Conservation (phyloP, 306 rosid genomes). For the Nissolia schottii region DNA sequence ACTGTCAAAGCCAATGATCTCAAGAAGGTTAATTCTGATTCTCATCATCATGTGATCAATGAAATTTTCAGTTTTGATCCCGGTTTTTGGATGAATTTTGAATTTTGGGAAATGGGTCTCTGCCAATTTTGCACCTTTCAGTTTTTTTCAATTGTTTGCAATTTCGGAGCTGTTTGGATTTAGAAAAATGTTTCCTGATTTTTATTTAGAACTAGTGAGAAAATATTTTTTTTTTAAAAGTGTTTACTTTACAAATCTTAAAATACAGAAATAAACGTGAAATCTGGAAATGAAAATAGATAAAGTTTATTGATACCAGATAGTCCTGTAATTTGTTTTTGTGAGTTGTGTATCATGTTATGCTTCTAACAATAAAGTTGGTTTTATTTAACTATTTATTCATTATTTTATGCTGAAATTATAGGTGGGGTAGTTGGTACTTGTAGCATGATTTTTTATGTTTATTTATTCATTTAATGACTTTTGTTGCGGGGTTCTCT, state of each 20-base stretch:
- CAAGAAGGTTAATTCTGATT: conserved; percentile 75
- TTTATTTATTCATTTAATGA: not conserved
- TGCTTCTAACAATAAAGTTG: not conserved
- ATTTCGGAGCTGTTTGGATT: no score
- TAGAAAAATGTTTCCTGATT: no score
- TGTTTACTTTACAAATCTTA: no score
- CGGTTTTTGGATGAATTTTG: not conserved
- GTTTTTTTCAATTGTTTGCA: conserved; percentile 8
- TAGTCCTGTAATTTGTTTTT: not conserved
- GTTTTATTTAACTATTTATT: not conserved
- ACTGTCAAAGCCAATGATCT: conserved; percentile 72
- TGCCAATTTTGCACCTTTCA: not conserved
- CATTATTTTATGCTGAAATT: not conserved
- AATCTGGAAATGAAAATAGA: no score
- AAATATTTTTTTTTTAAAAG: no score
- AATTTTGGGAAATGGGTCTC: not conserved
- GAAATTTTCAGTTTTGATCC: not conserved
- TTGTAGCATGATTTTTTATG: not conserved
- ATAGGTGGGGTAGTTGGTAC: not conserved
- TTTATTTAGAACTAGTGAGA: no score
- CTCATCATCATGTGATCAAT: not conserved
- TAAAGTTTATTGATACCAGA: no score
- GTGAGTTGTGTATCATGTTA: not conserved
- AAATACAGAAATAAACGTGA: no score
- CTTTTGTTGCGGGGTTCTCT: not conserved